A percentile compares a stretch with the other conserved stretches of the same genome.
These are phyloP conservation scores for Saccharata proteae DNA, from an alignment of 2,329 filamentous ascomycete genomes.

Conservation along the genomic window DNA sequence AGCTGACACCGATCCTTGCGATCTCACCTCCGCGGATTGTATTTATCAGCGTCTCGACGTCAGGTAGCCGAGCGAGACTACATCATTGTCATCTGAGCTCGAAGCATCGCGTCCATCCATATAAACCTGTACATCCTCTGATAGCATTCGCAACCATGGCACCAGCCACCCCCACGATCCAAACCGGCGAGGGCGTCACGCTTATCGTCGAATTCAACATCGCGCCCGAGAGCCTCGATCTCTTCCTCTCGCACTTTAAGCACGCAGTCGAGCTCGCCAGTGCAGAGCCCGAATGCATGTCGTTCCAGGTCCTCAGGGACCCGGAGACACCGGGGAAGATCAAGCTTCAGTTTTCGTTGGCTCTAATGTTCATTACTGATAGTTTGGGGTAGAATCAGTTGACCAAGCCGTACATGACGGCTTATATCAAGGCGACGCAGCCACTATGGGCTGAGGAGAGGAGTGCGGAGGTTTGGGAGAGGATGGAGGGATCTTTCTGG, in stretches of 20 bases:
- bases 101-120: too few relatives aligned
- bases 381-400: background rate
- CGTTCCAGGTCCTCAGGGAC: conserved; percentile 3
- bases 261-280: background rate
- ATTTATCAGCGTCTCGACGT: too few relatives aligned
- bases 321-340: conserved; percentile 3
- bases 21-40: too few relatives aligned
- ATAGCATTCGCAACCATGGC: too few relatives aligned
- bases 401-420: conserved; percentile 4
- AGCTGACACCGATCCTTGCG: too few relatives aligned
- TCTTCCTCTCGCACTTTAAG: conserved; percentile 1
- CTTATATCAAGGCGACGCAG: background rate
- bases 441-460: conserved; percentile 1
- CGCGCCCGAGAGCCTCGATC: conserved; percentile 3
- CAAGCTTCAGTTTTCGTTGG: background rate
- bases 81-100: too few relatives aligned
- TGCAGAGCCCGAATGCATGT: conserved; percentile 5
- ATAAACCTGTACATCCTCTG: too few relatives aligned
- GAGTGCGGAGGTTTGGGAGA: conserved; percentile 2
- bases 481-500: conserved; percentile 3
- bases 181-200: conserved; percentile 2
- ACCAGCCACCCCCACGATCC: too few relatives aligned
- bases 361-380: background rate
- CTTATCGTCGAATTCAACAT: conserved; percentile 1
- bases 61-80: too few relatives aligned